Base-by-base conservation (phyloP, 139 green algal genomes). In the Yamagishiella unicocca region DNA sequence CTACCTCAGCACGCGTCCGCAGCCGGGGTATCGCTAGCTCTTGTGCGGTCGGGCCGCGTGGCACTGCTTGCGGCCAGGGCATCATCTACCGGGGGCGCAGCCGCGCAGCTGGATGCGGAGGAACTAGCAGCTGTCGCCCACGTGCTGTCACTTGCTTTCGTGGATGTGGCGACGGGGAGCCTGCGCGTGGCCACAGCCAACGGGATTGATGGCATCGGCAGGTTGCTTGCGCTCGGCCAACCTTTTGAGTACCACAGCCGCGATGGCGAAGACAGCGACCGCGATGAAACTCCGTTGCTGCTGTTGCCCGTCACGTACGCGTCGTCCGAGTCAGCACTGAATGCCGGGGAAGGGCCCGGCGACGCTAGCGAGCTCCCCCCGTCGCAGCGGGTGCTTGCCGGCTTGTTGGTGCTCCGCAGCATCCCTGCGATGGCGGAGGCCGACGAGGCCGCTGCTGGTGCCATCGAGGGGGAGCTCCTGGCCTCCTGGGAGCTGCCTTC, bases 401-500 rank as follows among this genome's bases (percentile, higher is more conserved):
- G 14, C 17, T 25, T 17, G 50, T 58, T 58, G 50, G 14, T 58
- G 50, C 14, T 17, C n/a, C n/a, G n/a, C n/a, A n/a, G n/a, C n/a
- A n/a, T n/a, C n/a, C n/a, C n/a, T n/a, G n/a, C n/a, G n/a, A n/a
- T n/a, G n/a, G n/a, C n/a, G n/a, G n/a, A n/a, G n/a, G n/a, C n/a
- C n/a, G n/a, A n/a, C n/a, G n/a, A n/a, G n/a, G n/a, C n/a, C n/a
- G n/a, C n/a, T n/a, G n/a, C n/a, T n/a, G n/a, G n/a, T n/a, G n/a
- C n/a, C n/a, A n/a, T n/a, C n/a, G n/a, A n/a, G n/a, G n/a, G n/a
- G 37, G 66, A 74, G 66, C 66, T 74, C 33, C 66, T 21, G 66
- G 25, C 25, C 66, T 74, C 66, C 66, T 74, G 66, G 66, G 19
- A 14, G 35, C 33, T 74, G 66, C n/a, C n/a, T n/a, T n/a, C n/a